Percentiles rank a stretch among this genome's conserved stretches.
Evolutionary conservation across 257 asterid species (phyloP).

Genomic region (Salvia hispanica): DNA sequence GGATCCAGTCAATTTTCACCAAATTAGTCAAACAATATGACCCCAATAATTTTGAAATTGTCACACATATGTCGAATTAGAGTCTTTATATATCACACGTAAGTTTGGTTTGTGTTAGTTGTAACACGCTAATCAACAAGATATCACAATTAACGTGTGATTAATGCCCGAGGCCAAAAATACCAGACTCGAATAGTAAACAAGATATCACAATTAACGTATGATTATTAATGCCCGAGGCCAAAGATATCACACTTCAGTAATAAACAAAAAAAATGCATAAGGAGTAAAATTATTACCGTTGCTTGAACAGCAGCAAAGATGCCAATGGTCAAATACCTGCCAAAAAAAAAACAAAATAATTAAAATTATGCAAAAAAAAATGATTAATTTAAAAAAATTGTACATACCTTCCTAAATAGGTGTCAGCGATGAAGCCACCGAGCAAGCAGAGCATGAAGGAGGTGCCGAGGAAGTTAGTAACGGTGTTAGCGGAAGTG

Average conservation of each 20-base stretch:
- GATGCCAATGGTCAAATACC: slow-evolving; percentile 77
- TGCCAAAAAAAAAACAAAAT: slow-evolving; percentile 8
- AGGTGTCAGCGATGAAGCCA: slow-evolving; percentile 88
- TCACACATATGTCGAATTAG: neutral
- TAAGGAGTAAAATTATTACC: slow-evolving; percentile 38
- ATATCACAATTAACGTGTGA: no score
- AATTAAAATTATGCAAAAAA: no score
- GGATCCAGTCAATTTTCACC: neutral
- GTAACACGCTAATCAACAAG: no score
- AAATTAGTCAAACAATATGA: neutral
- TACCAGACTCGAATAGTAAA: no score
- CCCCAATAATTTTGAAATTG: neutral
- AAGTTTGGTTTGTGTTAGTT: no score
- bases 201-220: no score
- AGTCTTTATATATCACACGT: no score
- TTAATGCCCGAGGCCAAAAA: no score
- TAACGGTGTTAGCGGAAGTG: slow-evolving; percentile 66
- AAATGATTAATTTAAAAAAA: neutral
- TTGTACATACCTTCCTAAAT: slow-evolving; percentile 60
- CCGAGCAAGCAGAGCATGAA: slow-evolving; percentile 82
- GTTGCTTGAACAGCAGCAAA: slow-evolving; percentile 76
- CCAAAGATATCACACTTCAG: no score
- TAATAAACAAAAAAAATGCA: no score
- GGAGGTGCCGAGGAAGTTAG: slow-evolving; percentile 88
- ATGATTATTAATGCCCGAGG: no score